Evolutionary conservation across 2,329 filamentous ascomycete genomes (phyloP).

Genomic region (Xylaria hypoxylon): DNA sequence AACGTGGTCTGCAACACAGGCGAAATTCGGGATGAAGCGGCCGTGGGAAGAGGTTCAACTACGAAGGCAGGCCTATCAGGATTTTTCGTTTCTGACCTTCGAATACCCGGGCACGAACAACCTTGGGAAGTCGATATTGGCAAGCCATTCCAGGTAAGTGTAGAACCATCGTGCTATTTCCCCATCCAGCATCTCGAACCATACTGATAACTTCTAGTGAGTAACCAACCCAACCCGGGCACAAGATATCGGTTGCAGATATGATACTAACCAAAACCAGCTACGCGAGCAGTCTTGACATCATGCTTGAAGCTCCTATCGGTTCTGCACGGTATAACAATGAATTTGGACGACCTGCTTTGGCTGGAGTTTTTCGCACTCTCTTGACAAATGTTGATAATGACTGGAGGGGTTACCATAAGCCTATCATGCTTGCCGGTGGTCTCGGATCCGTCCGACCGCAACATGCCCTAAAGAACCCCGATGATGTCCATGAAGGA

Average conservation of each 20-base stretch:
- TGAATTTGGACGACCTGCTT: constrained; percentile 88
- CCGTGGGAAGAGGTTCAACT: constrained; percentile 90
- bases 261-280: constrained; percentile 28
- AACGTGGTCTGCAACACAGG: constrained; percentile 22
- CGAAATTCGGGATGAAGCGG: constrained; percentile 78
- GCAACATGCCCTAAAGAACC: constrained; percentile 88
- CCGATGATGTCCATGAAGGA: constrained; percentile 82
- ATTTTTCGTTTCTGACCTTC: constrained; percentile 94
- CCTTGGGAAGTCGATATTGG: constrained; percentile 95
- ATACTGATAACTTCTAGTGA: constrained; percentile 33
- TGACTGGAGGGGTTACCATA: constrained; percentile 92
- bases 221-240: not conserved
- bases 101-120: constrained; percentile 83
- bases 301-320: constrained; percentile 97
- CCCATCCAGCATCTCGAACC: not conserved
- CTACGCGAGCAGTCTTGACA: constrained; percentile 93
- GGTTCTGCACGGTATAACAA: constrained; percentile 97
- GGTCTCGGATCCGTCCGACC: constrained; percentile 93
- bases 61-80: constrained; percentile 93
- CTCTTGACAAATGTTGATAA: constrained; percentile 68
- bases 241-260: not conserved
- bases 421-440: constrained; percentile 88
- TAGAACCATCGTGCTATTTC: not conserved
- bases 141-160: constrained; percentile 75
- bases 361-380: constrained; percentile 91